Evolutionary conservation across 805 yeast species (phyloP).

Genomic region (Metschnikowia picachoensis): DNA sequence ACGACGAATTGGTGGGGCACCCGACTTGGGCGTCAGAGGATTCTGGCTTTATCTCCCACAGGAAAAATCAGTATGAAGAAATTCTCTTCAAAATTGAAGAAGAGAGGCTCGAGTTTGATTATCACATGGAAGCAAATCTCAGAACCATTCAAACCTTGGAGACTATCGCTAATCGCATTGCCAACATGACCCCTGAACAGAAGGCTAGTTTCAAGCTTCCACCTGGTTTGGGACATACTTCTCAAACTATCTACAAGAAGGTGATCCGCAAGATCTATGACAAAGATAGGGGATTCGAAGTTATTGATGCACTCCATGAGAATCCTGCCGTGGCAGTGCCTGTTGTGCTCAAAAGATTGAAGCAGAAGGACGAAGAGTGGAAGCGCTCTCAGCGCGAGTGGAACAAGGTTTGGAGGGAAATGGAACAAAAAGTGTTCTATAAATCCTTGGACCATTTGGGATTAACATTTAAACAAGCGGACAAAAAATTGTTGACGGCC

Average conservation of each 20-base stretch:
- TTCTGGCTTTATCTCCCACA: slow-evolving; percentile 97
- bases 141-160: slow-evolving; percentile 94
- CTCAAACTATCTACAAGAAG: slow-evolving; percentile 87
- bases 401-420: slow-evolving; percentile 98
- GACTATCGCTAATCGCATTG: slow-evolving; percentile 89
- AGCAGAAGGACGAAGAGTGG: slow-evolving; percentile 99
- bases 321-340: slow-evolving; percentile 96
- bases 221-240: slow-evolving; percentile 89
- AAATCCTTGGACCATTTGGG: slow-evolving; percentile 95
- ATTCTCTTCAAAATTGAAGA: slow-evolving; percentile 92
- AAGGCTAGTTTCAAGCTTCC: slow-evolving; percentile 82
- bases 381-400: slow-evolving; percentile 96
- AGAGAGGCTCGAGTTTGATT: slow-evolving; percentile 96
- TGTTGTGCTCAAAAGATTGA: slow-evolving; percentile 82
- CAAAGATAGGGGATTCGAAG: slow-evolving; percentile 92
- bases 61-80: slow-evolving; percentile 97
- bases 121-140: slow-evolving; percentile 88
- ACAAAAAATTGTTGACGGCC: slow-evolving; percentile 84
- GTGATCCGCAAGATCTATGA: slow-evolving; percentile 91
- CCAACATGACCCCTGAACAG: slow-evolving; percentile 90
- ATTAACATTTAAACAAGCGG: slow-evolving; percentile 93
- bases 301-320: slow-evolving; percentile 91
- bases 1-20: slow-evolving; percentile 99
- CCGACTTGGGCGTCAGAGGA: slow-evolving; percentile 99
- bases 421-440: slow-evolving; percentile 91